Percentiles rank a stretch among this genome's conserved stretches.
Evolutionary conservation across 306 rosid species (phyloP).

Genomic region (Fragaria vesca): DNA sequence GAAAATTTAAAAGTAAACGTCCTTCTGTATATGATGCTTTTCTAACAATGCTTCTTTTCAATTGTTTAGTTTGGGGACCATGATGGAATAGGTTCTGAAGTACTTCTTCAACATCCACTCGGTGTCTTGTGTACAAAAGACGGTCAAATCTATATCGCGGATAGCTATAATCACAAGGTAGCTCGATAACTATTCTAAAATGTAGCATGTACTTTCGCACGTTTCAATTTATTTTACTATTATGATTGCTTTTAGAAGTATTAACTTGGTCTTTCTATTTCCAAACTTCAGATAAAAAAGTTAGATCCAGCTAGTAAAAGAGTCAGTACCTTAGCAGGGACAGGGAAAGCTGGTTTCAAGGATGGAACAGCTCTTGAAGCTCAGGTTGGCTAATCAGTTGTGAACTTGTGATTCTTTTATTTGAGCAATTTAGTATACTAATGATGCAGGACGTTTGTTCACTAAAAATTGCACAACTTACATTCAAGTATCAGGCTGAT

Average conservation of each 20-base stretch:
- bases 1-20: background rate
- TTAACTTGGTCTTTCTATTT: slow-evolving; percentile 16
- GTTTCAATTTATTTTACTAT: background rate
- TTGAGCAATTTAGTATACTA: slow-evolving; percentile 8
- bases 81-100: slow-evolving; percentile 85
- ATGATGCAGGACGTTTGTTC: slow-evolving; percentile 5
- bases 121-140: slow-evolving; percentile 64
- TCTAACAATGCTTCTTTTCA: slow-evolving; percentile 16
- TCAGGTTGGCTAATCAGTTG: slow-evolving; percentile 53
- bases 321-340: slow-evolving; percentile 83
- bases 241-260: background rate
- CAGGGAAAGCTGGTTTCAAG: slow-evolving; percentile 85
- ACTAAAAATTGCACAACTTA: background rate
- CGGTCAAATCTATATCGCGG: slow-evolving; percentile 69
- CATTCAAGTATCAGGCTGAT: background rate
- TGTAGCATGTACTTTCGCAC: slow-evolving; percentile 16
- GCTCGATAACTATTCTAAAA: slow-evolving; percentile 7
- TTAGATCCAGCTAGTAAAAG: slow-evolving; percentile 71
- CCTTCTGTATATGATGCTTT: background rate
- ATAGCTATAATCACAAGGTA: slow-evolving; percentile 98
- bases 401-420: slow-evolving; percentile 10
- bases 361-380: slow-evolving; percentile 68
- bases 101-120: slow-evolving; percentile 93
- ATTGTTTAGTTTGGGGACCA: slow-evolving; percentile 86
- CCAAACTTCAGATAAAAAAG: slow-evolving; percentile 70